These are phyloP conservation scores for Puya raimondii DNA, from an alignment of 176 grass and related monocot genomes.

Conservation along the genomic window DNA sequence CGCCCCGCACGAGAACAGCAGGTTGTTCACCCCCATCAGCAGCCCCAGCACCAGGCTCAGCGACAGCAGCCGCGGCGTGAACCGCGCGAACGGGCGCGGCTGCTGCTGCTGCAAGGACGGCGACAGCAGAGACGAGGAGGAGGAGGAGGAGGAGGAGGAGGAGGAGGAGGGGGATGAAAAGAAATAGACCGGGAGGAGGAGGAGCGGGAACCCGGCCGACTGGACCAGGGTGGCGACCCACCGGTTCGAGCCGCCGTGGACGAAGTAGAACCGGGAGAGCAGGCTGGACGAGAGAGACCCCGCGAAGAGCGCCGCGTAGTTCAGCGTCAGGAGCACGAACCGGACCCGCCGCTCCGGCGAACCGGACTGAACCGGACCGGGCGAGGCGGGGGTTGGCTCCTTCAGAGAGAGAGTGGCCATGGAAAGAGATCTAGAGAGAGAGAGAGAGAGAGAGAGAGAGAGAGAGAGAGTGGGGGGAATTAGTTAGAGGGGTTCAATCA, in stretches of 20 bases:
- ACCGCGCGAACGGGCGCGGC: constrained; percentile 41
- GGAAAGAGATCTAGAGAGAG: neutral
- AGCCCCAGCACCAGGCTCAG: constrained; percentile 55
- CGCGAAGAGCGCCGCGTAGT: constrained; percentile 56
- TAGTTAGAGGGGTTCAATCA: neutral
- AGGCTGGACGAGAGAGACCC: constrained; percentile 71
- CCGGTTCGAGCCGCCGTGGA: constrained; percentile 53
- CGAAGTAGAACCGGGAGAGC: constrained; percentile 85
- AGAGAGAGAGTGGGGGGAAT: neutral
- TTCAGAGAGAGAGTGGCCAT: neutral
- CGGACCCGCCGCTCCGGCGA: neutral
- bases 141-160: constrained; percentile 10
- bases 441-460: neutral
- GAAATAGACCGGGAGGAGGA: constrained; percentile 55
- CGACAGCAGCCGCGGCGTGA: constrained; percentile 39
- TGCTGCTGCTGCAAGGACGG: too few relatives aligned
- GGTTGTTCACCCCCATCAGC: constrained; percentile 87
- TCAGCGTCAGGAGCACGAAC: constrained; percentile 36
- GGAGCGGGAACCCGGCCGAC: constrained; percentile 73
- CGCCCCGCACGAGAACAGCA: constrained; percentile 67
- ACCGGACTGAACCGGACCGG: neutral
- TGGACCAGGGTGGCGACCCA: constrained; percentile 93
- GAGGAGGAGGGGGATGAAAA: constrained; percentile 7
- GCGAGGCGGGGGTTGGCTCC: neutral
- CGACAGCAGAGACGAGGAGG: too few relatives aligned